Percentiles rank a stretch among this genome's conserved stretches.
Evolutionary conservation across 805 yeast species (phyloP).

Genomic region (Lipomyces spencermartinsiae): DNA sequence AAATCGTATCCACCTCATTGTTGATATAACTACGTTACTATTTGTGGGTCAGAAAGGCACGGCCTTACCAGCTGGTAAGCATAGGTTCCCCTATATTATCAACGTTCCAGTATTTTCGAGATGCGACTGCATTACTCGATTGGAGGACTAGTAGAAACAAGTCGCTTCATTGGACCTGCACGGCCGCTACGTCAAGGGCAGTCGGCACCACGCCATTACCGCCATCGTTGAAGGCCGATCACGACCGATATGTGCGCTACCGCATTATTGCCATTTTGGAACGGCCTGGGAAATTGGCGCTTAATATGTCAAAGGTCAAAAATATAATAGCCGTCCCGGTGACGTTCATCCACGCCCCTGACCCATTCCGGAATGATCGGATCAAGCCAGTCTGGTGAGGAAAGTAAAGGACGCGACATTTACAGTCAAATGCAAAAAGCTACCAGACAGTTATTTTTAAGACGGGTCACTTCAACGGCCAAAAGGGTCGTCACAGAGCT

Average conservation of each 20-base stretch:
- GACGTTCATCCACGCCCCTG: slow-evolving; percentile 4
- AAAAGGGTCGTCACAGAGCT: slow-evolving; percentile 17
- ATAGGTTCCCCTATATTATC: slow-evolving; percentile 10
- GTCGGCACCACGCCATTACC: slow-evolving; percentile 12
- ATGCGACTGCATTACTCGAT: slow-evolving; percentile 11
- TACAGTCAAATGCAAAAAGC: slow-evolving; percentile 11
- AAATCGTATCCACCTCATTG: too few relatives aligned
- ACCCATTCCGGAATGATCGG: not conserved
- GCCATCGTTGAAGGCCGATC: slow-evolving; percentile 16
- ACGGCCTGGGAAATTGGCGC: slow-evolving; percentile 17
- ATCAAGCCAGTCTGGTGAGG: not conserved
- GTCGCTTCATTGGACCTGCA: not conserved
- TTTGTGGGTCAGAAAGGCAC: not conserved
- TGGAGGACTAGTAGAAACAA: not conserved
- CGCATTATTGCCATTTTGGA: slow-evolving; percentile 14
- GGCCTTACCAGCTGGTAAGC: slow-evolving; percentile 11
- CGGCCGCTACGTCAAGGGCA: not conserved
- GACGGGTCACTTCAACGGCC: slow-evolving; percentile 26
- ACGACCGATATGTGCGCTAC: slow-evolving; percentile 14
- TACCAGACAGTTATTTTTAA: slow-evolving; percentile 28
- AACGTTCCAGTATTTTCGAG: slow-evolving; percentile 23
- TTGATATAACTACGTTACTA: slow-evolving; percentile 7
- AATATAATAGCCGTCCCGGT: slow-evolving; percentile 3
- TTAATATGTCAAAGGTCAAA: not conserved
- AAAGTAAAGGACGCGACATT: not conserved